Base-by-base conservation (phyloP, 495 filamentous ascomycete genomes). In the Tuber umbilicatum region DNA sequence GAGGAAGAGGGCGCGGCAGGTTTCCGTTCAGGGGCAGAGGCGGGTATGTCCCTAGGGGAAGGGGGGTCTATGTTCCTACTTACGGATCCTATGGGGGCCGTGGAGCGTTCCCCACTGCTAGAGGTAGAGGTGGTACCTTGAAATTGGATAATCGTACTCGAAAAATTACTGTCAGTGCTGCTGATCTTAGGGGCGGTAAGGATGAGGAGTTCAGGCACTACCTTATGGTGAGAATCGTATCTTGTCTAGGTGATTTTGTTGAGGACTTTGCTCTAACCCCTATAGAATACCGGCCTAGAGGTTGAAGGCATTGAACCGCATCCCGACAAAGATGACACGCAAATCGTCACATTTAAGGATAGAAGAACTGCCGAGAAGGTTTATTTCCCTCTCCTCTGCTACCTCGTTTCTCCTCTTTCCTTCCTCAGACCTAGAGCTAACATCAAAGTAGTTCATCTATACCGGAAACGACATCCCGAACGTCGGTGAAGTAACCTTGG, bases 131-230 rank as follows among this genome's bases (percentile, higher is more conserved):
- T 39, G 91, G 90, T 10, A 89, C 91, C 16, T 90, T 92, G 78
- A 92, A 91, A 45, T 85, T 99, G 39, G 95, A 99, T 80, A 97
- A 97, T 80, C 87, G 95, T 39, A 91, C 95, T 2, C 93, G 90
- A 84, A 89, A 87, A 72, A 87, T 99, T 19, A 87, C 88, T 6
- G 85, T 99, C 37, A 86, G 89, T 35, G 92, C 91, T 14, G 86
- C 91, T 31, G 89, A 92, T 73, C 87, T 91, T 69, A 88, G 89
- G 42, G 83, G 83, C 1, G 89, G 90, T 74, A 90, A 89, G 83
- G 94, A 97, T 75, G 95, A 98, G 81, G 90, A 89, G 3, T 86
- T 99, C 76, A 85, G 94, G 71, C 90, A 95, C 80, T 92, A 94
- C 82, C 87, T 97, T 70, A 89, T 97, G 81, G 93, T 97, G 87